A percentile compares a stretch with the other conserved stretches of the same genome.
phyloP scores from a whole-genome alignment of 1,284 basidiomycete species.

The Heterobasidion occidentale region DNA sequence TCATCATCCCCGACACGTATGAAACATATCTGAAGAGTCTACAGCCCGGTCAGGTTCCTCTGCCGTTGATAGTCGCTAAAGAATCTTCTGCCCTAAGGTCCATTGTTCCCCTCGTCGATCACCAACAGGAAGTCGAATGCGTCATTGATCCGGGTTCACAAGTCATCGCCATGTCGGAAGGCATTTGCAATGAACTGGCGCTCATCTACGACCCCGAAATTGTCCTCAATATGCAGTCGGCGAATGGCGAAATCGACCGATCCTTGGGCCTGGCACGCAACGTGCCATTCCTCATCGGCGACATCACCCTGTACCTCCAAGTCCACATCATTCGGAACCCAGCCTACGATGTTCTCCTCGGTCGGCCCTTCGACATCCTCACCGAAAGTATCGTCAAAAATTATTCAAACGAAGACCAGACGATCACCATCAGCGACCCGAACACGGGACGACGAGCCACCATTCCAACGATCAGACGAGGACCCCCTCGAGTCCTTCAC shows the following conservation, averaged over 20 bases:
- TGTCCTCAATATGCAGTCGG: conserved; percentile 6
- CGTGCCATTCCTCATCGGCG: neutral
- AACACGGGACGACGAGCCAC: neutral
- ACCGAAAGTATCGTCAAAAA: neutral
- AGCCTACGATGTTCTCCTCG: conserved; percentile 21
- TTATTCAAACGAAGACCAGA: neutral
- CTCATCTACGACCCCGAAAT: neutral
- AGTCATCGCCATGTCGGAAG: neutral
- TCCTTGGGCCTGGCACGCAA: conserved; percentile 17
- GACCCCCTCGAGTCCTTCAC: neutral
- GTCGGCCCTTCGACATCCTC: neutral
- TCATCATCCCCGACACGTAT: neutral
- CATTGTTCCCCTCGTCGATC: neutral
- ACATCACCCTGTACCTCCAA: conserved; percentile 13
- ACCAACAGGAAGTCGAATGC: neutral
- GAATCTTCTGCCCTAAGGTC: neutral
- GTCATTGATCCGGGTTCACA: neutral
- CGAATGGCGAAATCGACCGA: conserved; percentile 16
- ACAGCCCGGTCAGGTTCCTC: neutral
- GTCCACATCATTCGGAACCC: conserved; percentile 18
- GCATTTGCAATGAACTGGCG: neutral
- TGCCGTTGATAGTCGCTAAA: neutral
- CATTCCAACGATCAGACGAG: neutral
- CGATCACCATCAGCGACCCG: neutral
- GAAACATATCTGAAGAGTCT: neutral